A percentile compares a stretch with the other conserved stretches of the same genome.
Conservation (phyloP, 345 rosid species). For the Citrus reticulata region DNA sequence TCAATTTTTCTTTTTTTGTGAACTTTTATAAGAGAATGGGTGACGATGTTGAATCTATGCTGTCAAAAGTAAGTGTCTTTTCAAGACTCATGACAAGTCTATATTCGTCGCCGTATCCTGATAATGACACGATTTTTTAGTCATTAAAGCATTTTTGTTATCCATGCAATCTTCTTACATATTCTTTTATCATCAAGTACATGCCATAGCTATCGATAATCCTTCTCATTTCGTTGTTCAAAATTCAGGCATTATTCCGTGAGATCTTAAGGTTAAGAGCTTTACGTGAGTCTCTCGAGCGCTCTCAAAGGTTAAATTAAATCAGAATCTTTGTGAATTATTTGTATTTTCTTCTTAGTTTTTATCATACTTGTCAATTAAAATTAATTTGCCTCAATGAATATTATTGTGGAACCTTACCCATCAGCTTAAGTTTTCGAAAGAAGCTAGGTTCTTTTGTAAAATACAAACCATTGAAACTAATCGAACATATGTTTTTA, state of each 20-base stretch:
- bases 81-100: background rate
- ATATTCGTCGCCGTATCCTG: background rate
- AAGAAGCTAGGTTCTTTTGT: no score
- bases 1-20: no score
- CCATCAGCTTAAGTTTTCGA: no score
- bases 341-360: no score
- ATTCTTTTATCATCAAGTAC: background rate
- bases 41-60: background rate
- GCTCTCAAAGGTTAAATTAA: slow-evolving; percentile 25
- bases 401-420: no score
- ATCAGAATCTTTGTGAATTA: no score
- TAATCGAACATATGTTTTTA: background rate
- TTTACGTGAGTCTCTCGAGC: slow-evolving; percentile 28
- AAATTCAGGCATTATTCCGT: slow-evolving; percentile 21
- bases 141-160: background rate
- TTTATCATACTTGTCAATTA: no score
- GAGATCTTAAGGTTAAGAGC: slow-evolving; percentile 33
- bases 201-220: background rate
- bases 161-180: no score
- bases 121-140: background rate
- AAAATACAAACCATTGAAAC: no score
- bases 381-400: no score
- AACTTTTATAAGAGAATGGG: background rate
- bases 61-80: background rate
- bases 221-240: background rate